Conservation (phyloP, 2,329 filamentous ascomycete species). For the Penicillium concentricum region DNA sequence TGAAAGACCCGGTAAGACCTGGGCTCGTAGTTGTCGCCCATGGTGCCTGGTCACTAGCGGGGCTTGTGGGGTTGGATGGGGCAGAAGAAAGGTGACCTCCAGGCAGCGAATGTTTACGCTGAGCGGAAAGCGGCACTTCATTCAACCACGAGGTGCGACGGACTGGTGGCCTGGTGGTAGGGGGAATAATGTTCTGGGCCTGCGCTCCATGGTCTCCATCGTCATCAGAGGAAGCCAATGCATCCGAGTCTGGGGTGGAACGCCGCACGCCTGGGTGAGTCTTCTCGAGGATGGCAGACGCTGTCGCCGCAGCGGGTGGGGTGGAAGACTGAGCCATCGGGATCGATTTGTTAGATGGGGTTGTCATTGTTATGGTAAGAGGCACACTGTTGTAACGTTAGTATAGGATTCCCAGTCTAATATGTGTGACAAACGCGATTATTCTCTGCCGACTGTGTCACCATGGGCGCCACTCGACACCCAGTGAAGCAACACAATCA, state of each 20-base stretch:
- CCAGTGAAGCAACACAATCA: conserved; percentile 6
- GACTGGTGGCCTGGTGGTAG: conserved; percentile 57
- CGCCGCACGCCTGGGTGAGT: conserved; percentile 67
- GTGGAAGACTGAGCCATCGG: conserved; percentile 37
- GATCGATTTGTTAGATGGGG: conserved; percentile 27
- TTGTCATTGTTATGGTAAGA: conserved; percentile 45
- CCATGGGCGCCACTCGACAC: conserved; percentile 6
- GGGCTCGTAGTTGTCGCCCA: conserved; percentile 43
- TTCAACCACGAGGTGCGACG: conserved; percentile 83
- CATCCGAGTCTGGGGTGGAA: conserved; percentile 91
- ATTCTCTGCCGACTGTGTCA: conserved; percentile 3
- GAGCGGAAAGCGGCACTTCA: conserved; percentile 68
- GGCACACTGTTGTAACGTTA: conserved; percentile 11
- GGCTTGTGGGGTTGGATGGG: conserved; percentile 77
- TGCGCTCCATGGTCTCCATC: conserved; percentile 69
- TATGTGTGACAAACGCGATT: background rate
- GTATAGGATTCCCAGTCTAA: background rate
- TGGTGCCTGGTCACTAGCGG: conserved; percentile 62
- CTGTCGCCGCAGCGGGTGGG: conserved; percentile 56
- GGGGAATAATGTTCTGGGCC: conserved; percentile 47
- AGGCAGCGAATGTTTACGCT: conserved; percentile 73
- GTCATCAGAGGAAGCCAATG: conserved; percentile 89
- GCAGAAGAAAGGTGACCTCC: conserved; percentile 75
- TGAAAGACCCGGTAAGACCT: conserved; percentile 40
- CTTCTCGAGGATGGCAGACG: conserved; percentile 70